Evolutionary conservation across 441 rosid species (phyloP), one percentile per base, ranked within the genome.

Genomic region (Bocquillonia castaneifolia): DNA sequence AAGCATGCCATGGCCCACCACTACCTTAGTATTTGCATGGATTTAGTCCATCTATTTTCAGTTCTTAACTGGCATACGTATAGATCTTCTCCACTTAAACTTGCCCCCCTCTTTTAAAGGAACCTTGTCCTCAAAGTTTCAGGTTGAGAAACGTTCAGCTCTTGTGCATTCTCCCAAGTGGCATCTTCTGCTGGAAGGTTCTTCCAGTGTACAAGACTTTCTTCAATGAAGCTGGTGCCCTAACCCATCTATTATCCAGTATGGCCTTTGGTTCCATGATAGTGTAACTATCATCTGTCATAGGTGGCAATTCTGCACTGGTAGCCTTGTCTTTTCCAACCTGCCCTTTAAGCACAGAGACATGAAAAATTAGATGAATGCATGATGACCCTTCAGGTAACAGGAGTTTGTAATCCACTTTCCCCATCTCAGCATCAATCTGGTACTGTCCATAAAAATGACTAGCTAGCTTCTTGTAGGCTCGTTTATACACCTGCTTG

Each of bases 111-210:
- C 52, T 61, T 23, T 14, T 1, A 32, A 1, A 3, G 20, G 26
- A 59, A 59, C 63, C 63, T 59, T 59, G 63, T 36, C 63, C 66
- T 28, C 53, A 62, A 45, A 54, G 54, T 62, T 62, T 39, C 18
- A 31, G 40, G 31, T 57, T 6, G 18, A 2, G 17, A 62, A 62
- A 1, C 23, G 5, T 25, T 1, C 36, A 62, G 22, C n/a, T 62
- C 53, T 23, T 15, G 17, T 3, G 10, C 25, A 20, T 61, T 61
- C 17, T 61, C 65, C 65, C 52, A 42, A 3, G 52, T 61, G 6
- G 65, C 36, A 61, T 61, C 52, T 3, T 61, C 65, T 1, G 0
- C 5, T 1, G 65, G 15, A 6, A 42, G 34, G 10, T 28, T n/a
- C 18, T 26, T 40, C 65, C 51, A 42, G 7, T 40, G 10, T 6